Evolutionary conservation across 208 protist genomes (phyloP).

Genomic region (Phytomonas sp.): DNA sequence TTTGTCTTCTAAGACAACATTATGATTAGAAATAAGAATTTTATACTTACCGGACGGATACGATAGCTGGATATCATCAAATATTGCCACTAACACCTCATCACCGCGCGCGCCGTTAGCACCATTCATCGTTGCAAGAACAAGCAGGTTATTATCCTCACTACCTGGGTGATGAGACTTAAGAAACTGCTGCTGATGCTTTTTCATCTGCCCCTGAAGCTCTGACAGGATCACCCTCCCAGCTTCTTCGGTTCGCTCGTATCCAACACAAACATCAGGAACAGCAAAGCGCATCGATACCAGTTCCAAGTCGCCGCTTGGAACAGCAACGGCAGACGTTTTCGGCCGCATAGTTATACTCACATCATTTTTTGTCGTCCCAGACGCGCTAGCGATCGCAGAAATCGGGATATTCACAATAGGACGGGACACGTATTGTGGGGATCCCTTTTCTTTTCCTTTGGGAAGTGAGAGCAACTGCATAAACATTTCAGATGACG

Average conservation of each 20-base stretch:
- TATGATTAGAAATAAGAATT: slow-evolving; percentile 74
- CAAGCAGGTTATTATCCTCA: slow-evolving; percentile 31
- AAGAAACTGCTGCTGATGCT: slow-evolving; percentile 47
- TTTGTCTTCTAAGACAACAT: slow-evolving; percentile 73
- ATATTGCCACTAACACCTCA: slow-evolving; percentile 55
- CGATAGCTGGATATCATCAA: slow-evolving; percentile 73
- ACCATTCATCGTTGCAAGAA: slow-evolving; percentile 42
- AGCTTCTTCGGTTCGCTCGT: slow-evolving; percentile 79
- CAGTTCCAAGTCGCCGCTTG: slow-evolving; percentile 23
- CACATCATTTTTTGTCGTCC: slow-evolving; percentile 78
- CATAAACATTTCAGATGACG: slow-evolving; percentile 12
- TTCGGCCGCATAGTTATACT: slow-evolving; percentile 50
- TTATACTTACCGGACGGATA: slow-evolving; percentile 81
- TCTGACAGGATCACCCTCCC: slow-evolving; percentile 57
- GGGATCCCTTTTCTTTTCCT: slow-evolving; percentile 31
- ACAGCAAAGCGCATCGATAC: slow-evolving; percentile 76
- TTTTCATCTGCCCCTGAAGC: slow-evolving; percentile 43
- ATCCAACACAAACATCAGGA: slow-evolving; percentile 73
- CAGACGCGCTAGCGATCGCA: slow-evolving; percentile 48
- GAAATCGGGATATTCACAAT: slow-evolving; percentile 68
- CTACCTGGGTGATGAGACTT: slow-evolving; percentile 18
- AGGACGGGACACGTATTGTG: slow-evolving; percentile 35
- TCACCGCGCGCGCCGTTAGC: slow-evolving; percentile 32
- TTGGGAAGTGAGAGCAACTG: slow-evolving; percentile 54
- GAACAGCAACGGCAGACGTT: slow-evolving; percentile 12